phyloP scores from a whole-genome alignment of 179 eudicot species.

The Beta corolliflora region DNA sequence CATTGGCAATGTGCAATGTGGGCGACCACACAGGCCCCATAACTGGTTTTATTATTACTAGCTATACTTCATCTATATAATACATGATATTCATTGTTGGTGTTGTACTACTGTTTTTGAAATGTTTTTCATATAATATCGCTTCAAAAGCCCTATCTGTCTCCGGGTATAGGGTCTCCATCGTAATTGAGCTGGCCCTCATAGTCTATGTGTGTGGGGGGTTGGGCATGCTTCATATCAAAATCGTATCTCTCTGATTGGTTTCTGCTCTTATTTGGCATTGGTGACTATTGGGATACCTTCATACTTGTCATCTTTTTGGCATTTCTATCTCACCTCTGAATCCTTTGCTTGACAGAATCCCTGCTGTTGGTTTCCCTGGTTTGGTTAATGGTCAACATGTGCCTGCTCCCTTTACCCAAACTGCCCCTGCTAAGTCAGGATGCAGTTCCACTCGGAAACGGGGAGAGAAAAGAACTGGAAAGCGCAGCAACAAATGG shows the following conservation, averaged over 20 bases:
- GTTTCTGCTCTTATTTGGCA: not conserved
- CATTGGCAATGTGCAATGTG: too few species aligned
- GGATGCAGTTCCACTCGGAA: constrained; percentile 50
- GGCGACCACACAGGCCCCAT: too few species aligned
- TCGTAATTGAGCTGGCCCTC: too few species aligned
- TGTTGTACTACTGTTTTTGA: too few species aligned
- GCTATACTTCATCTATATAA: too few species aligned
- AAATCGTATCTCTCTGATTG: not conserved
- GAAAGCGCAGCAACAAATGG: constrained; percentile 59
- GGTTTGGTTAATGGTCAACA: constrained; percentile 93
- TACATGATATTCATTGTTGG: too few species aligned
- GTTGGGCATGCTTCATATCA: not conserved
- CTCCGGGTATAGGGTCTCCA: too few species aligned
- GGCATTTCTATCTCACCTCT: not conserved
- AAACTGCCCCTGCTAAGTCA: constrained; percentile 39
- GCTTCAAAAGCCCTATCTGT: too few species aligned
- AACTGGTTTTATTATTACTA: too few species aligned
- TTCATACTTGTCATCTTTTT: not conserved
- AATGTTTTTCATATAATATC: too few species aligned
- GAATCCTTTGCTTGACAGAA: constrained; percentile 49
- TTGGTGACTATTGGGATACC: not conserved
- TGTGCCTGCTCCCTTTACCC: constrained; percentile 45
- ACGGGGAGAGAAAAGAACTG: constrained; percentile 48
- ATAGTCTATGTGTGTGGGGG: too few species aligned
- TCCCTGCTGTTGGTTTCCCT: constrained; percentile 99